Base-by-base conservation (phyloP, 169 alveolate species). In the Amoebophrya sp. region DNA sequence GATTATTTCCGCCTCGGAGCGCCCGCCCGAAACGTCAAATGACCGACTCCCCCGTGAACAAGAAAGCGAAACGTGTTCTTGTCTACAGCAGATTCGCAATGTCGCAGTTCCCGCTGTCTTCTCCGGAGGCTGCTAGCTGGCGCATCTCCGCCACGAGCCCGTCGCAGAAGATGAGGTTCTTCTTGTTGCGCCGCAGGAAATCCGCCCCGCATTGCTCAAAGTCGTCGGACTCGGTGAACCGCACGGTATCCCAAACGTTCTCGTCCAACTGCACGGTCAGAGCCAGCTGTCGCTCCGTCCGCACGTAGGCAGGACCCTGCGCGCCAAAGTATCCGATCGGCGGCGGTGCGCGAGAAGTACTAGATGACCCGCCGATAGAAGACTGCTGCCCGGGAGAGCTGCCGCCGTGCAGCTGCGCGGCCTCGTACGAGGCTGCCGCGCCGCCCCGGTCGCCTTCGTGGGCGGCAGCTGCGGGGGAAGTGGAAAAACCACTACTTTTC, bases 201-300 rank as follows among this genome's bases (percentile, higher is more conserved):
- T 25, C 39, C 83, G 83, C 83, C 35, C 32, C 83, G 1, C 32
- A 7, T 3, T 18, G 32, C 35, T 3, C 39, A 2, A 66, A 25
- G 32, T 66, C 35, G 32, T 66, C 83, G 83, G 83, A 25, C 2
- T 7, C 83, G 29, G 83, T 1, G 35, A 66, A 66, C 35, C 18
- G 1, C 83, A 66, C 7, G 10, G 83, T 66, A 25, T 66, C 83
- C 83, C 83, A 66, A 7, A 66, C 83, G 83, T 25, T 66, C 35
- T 66, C 83, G 83, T 66, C 83, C 29, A 66, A 25, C 83, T 66
- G 83, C 39, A 66, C 83, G 7, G 83, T 66, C 83, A 66, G 32
- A 25, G 2, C 35, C 83, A 7, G 35, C 1, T 7, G 83, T 7
- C 35, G 10, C 39, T 66, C 39, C 83, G 29, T 25, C 39, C 18